Base-by-base conservation (phyloP, 2,329 filamentous ascomycete genomes). In the Chaetomiaceae sp. region DNA sequence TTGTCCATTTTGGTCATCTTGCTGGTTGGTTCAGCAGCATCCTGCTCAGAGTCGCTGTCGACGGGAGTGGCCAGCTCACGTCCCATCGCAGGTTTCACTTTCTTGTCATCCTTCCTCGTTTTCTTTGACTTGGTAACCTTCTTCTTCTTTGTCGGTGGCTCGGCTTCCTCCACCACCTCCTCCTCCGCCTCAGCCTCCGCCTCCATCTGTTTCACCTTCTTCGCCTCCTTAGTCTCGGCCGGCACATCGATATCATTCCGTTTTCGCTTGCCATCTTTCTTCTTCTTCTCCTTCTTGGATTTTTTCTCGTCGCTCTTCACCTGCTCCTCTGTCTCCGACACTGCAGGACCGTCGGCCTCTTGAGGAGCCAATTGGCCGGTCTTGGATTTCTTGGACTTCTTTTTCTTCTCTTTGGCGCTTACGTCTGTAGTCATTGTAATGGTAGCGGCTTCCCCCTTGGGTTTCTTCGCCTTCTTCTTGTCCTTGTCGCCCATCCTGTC, bases 201-300 rank as follows among this genome's bases (percentile, higher is more conserved):
- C 14, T 30, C 51, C 10, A 14, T 30, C n/a, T n/a, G n/a, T n/a
- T n/a, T n/a, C n/a, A n/a, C n/a, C n/a, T n/a, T n/a, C n/a, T n/a
- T n/a, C n/a, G n/a, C n/a, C n/a, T n/a, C n/a, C n/a, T n/a, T n/a
- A n/a, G n/a, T n/a, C 18, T 48, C 48, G 5, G 32, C 21, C 5
- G 38, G 14, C 25, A 23, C 27, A 30, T 44, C 51, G 25, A 25
- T 32, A 4, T 5, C 23, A 8, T 58, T 54, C 8, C 38, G 43
- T 45, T 58, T 57, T 27, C 54, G 54, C 54, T 58, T 59, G 29
- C 48, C 45, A 38, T 59, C 54, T 47, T 59, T 53, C 33, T 54
- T 58, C 33, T 54, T 58, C 37, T 60, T 57, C 36, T 60, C 51
- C 36, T 60, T 58, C 41, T 59, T 60, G 37, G 44, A 51, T 16